Conservation (phyloP, 768 basidiomycete genomes). For the Hemileccinum impolitum region DNA sequence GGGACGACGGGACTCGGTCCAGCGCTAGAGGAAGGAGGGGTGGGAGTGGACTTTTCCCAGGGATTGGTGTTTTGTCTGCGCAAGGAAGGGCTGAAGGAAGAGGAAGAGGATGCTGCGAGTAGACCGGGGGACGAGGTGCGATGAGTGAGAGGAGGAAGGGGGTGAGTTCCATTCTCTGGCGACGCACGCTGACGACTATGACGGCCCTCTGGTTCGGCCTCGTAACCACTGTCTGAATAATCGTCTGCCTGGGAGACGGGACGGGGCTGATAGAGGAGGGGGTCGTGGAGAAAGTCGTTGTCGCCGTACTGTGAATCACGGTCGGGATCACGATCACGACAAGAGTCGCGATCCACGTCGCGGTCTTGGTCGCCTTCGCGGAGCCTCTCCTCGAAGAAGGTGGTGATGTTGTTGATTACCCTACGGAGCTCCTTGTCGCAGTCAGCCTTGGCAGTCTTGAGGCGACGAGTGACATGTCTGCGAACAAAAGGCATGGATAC, state of each 20-base stretch:
- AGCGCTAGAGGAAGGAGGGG: slow-evolving; percentile 53
- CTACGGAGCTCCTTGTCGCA: slow-evolving; percentile 96
- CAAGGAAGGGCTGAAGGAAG: slow-evolving; percentile 59
- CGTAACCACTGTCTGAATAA: slow-evolving; percentile 81
- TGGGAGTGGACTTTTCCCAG: slow-evolving; percentile 54
- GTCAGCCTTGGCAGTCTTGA: slow-evolving; percentile 90
- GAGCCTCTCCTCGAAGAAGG: slow-evolving; percentile 90
- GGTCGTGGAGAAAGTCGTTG: slow-evolving; percentile 54
- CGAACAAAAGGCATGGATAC: slow-evolving; percentile 92
- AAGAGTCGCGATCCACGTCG: slow-evolving; percentile 61
- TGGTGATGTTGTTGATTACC: slow-evolving; percentile 90
- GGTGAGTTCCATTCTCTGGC: slow-evolving; percentile 40
- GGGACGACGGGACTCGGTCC: slow-evolving; percentile 62
- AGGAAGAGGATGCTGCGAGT: slow-evolving; percentile 63
- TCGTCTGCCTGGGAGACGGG: slow-evolving; percentile 63
- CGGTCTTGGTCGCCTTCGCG: slow-evolving; percentile 66
- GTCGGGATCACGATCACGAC: slow-evolving; percentile 46
- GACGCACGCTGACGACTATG: slow-evolving; percentile 78
- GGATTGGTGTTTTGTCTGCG: slow-evolving; percentile 64
- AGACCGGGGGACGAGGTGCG: slow-evolving; percentile 53
- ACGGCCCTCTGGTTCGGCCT: slow-evolving; percentile 59
- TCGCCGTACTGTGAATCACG: slow-evolving; percentile 58
- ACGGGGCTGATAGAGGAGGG: slow-evolving; percentile 56
- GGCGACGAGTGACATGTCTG: slow-evolving; percentile 88
- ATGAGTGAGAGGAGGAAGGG: slow-evolving; percentile 47